Base-by-base conservation (phyloP, 2,329 filamentous ascomycete genomes). In the Pseudogymnoascus sp. region DNA sequence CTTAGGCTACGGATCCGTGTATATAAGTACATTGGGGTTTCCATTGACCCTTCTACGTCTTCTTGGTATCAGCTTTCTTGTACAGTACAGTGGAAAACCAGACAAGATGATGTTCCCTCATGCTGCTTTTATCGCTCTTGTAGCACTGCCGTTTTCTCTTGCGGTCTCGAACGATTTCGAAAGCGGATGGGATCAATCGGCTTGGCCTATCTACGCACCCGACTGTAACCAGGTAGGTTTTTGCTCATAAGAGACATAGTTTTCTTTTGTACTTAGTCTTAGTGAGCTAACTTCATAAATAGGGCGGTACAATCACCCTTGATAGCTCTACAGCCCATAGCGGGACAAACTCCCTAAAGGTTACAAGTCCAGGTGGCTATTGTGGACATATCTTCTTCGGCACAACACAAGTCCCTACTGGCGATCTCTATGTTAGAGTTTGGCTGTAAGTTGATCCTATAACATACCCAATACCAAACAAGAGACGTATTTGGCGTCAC, bases 351-450 rank as follows among this genome's bases (percentile, higher is more conserved):
- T 83, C 79, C 0, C 75, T 82, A 3, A 76, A 75, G 50, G 81
- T 83, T 15, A 77, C 75, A 47, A 79, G 80, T 47, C 78, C 78
- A 0, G 78, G 79, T 41, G 80, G 80, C 4, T 83, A 78, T 70
- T 83, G 80, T 61, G 80, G 80, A 22, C 82, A 86, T 68, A 80
- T 83, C 47, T 85, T 85, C 72, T 80, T 86, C 62, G 82, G 82
- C 62, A 85, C 82, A 1, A 81, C 74, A 1, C 76, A 78, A 43
- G 73, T 85, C 2, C 82, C 82, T 0, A 76, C 69, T 59, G 82
- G 82, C 1, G 79, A 85, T 68, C 73, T 85, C 59, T 85, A 84
- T 61, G 81, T 85, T 20, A 70, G 82, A 64, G 74, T 76, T 15
- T 85, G 73, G 65, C 62, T 85, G 82, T 84, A 74, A 76, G 81